These are phyloP conservation scores for Candida golubevii DNA, from an alignment of 805 yeast species.

Conservation along the genomic window DNA sequence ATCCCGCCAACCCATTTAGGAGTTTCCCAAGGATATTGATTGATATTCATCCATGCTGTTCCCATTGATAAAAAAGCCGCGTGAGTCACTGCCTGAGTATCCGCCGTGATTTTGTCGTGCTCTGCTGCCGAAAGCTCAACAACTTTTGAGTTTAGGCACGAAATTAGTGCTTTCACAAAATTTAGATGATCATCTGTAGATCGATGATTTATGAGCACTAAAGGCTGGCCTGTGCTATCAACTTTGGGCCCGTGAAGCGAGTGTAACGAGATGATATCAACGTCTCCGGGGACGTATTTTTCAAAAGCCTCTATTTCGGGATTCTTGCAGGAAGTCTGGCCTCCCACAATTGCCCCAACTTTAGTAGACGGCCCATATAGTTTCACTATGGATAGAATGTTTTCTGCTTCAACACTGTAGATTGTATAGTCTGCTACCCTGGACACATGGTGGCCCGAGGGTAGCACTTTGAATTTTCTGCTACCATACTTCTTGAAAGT, in stretches of 20 bases:
- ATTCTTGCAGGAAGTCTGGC: constrained; percentile 92
- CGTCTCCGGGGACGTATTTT: constrained; percentile 66
- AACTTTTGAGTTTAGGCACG: constrained; percentile 71
- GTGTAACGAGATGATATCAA: constrained; percentile 80
- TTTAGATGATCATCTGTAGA: constrained; percentile 51
- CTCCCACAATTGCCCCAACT: constrained; percentile 90
- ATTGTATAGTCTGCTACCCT: constrained; percentile 77
- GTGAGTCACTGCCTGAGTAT: constrained; percentile 97
- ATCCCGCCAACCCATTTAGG: constrained; percentile 88
- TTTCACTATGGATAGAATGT: constrained; percentile 65
- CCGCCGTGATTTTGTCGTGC: constrained; percentile 95
- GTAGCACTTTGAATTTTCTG: constrained; percentile 51
- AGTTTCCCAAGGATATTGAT: constrained; percentile 89
- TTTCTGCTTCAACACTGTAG: constrained; percentile 91
- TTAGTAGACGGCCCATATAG: constrained; percentile 85
- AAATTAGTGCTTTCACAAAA: constrained; percentile 59
- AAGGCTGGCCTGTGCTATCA: constrained; percentile 84
- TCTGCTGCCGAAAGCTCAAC: constrained; percentile 79
- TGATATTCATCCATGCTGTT: constrained; percentile 80
- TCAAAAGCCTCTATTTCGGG: constrained; percentile 90
- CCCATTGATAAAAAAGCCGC: constrained; percentile 98
- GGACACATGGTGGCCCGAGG: constrained; percentile 81
- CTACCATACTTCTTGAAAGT: constrained; percentile 37
- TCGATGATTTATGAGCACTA: constrained; percentile 78
- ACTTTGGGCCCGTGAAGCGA: constrained; percentile 95